Evolutionary conservation across 73 alveolate species (phyloP).

Genomic region (Paramecium biaurelia): DNA sequence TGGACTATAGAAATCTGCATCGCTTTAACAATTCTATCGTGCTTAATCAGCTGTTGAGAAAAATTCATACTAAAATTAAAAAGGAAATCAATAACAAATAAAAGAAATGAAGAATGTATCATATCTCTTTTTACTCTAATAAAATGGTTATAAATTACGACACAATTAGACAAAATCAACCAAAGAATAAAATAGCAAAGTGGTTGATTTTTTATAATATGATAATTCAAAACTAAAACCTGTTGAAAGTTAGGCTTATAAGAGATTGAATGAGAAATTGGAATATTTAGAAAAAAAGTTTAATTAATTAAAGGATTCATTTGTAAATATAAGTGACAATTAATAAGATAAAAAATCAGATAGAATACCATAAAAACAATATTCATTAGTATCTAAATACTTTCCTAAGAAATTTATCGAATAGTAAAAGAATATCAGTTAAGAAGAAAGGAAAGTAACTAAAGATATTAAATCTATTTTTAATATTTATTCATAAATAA

Average conservation of each 20-base stretch:
- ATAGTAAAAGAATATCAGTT: background rate
- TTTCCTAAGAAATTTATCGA: background rate
- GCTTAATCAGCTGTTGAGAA: conserved; percentile 19
- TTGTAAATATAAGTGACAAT: background rate
- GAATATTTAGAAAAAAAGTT: conserved; percentile 1
- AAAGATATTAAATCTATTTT: background rate
- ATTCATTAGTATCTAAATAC: background rate
- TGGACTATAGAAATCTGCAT: background rate
- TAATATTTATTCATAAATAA: background rate
- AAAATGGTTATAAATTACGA: background rate
- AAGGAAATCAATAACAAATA: background rate
- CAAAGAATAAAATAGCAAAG: background rate
- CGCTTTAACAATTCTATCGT: background rate
- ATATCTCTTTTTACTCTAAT: background rate
- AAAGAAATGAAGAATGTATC: background rate
- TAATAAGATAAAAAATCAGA: background rate
- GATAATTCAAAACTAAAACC: background rate
- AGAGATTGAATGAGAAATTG: conserved; percentile 36
- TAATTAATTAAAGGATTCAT: background rate
- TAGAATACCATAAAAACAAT: background rate
- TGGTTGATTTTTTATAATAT: background rate
- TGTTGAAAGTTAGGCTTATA: background rate
- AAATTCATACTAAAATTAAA: background rate
- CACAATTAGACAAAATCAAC: background rate
- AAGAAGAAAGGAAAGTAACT: background rate